Base-by-base conservation (phyloP, 108 stramenopile genomes). In the Aurantiochytrium sp. region DNA sequence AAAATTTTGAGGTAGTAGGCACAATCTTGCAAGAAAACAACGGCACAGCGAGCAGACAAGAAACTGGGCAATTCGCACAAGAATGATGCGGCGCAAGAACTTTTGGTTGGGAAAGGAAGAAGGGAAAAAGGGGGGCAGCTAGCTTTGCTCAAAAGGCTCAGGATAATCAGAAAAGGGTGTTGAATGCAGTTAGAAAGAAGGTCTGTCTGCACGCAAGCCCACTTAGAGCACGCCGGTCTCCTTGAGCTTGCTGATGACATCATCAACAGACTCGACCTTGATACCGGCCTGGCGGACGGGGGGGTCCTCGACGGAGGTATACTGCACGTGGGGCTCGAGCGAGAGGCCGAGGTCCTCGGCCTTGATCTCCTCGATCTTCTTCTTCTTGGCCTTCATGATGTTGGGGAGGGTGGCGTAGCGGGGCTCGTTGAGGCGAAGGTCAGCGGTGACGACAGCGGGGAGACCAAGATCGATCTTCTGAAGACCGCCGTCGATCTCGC, bases 351-450 rank as follows among this genome's bases (percentile, higher is more conserved):
- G 89, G 60, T 96, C 96, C 42, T 93, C 95, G 23, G 94, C 96
- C 88, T 87, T 91, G 60, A 96, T 95, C 44, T 94, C 93, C 57
- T 97, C 96, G 45, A 99, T 95, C 89, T 95, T 95, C 91, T 99
- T 99, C 96, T 99, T 99, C 95, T 99, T 99, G 57, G 99, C 99
- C 94, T 99, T 99, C 99, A 99, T 99, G 88, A 99, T 99, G 91
- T 98, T 98, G 58, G 99, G 99, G 88, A 99, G 95, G 18, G 97
- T 99, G 49, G 99, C 97, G 92, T 99, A 99, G 4, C 99, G 96
- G 28, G 99, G 99, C 72, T 97, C 96, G 90, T 99, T 99, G 72
- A 99, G 95, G 72, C 99, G 96, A 57, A 99, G 92, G 92, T 99
- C 99, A 43, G 97, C 97, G 10, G 99, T 97, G 73, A 99, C 93